Conservation (phyloP, 805 yeast genomes). For the Ogataea saltuana region DNA sequence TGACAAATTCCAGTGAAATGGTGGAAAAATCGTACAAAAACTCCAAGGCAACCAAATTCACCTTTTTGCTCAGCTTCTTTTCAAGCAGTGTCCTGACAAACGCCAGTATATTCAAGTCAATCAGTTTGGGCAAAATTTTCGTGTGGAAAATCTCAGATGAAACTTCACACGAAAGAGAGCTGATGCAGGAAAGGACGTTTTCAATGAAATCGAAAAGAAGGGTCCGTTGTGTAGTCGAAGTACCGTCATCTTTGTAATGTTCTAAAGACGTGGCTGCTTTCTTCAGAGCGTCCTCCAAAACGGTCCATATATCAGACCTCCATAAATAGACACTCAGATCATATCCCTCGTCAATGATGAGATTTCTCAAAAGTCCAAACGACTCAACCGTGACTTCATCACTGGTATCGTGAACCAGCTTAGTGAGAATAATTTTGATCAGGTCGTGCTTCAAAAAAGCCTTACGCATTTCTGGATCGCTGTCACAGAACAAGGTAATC, state of each 20-base stretch:
- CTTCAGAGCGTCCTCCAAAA: slow-evolving; percentile 51
- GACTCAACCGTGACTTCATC: slow-evolving; percentile 80
- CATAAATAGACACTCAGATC: slow-evolving; percentile 73
- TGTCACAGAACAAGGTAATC: slow-evolving; percentile 65
- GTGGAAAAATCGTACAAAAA: slow-evolving; percentile 35
- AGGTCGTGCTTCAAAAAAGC: slow-evolving; percentile 70
- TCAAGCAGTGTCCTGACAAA: slow-evolving; percentile 41
- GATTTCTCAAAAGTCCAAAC: slow-evolving; percentile 76
- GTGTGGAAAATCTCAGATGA: slow-evolving; percentile 52
- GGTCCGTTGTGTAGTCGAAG: slow-evolving; percentile 37
- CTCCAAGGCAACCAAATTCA: slow-evolving; percentile 25
- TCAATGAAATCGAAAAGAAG: slow-evolving; percentile 68
- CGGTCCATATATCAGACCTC: slow-evolving; percentile 76
- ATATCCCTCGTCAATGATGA: slow-evolving; percentile 85
- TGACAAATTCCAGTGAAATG: slow-evolving; percentile 30
- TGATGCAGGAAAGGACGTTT: slow-evolving; percentile 66
- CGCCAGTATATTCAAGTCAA: slow-evolving; percentile 30
- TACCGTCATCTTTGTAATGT: slow-evolving; percentile 36
- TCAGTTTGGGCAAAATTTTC: slow-evolving; percentile 26
- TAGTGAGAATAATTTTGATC: slow-evolving; percentile 61
- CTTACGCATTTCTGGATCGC: slow-evolving; percentile 59
- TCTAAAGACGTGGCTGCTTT: slow-evolving; percentile 53
- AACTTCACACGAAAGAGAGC: slow-evolving; percentile 59
- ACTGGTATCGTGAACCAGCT: slow-evolving; percentile 62
- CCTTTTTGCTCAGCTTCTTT: slow-evolving; percentile 33